A percentile compares a stretch with the other conserved stretches of the same genome.
Conservation (phyloP, 345 rosid species). For the Bretschneidera sinensis region DNA sequence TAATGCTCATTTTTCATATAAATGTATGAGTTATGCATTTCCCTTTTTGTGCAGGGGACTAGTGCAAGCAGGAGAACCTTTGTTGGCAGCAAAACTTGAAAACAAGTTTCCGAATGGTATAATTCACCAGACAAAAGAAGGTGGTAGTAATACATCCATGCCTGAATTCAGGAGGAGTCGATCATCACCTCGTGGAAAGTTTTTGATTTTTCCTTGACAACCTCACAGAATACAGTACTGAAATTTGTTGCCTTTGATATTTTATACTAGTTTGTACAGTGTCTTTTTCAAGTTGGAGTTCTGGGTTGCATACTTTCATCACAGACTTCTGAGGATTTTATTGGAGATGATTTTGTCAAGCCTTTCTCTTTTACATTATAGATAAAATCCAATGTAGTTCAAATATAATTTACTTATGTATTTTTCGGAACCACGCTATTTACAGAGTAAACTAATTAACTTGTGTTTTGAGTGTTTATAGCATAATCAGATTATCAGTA, state of each 20-base stretch:
- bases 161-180: constrained; percentile 64
- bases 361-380: no score
- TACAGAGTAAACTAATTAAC: neutral
- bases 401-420: no score
- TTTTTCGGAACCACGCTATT: no score
- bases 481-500: no score
- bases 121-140: constrained; percentile 37
- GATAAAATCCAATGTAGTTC: no score
- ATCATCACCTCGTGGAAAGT: constrained; percentile 69
- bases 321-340: neutral
- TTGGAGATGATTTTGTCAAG: neutral
- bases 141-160: constrained; percentile 32
- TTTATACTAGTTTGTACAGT: neutral
- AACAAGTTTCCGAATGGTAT: no score
- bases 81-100: constrained; percentile 31
- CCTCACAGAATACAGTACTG: neutral
- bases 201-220: constrained; percentile 40
- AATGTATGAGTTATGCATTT: neutral
- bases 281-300: neutral
- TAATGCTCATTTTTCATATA: constrained; percentile 1
- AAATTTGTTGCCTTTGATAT: neutral
- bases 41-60: constrained; percentile 37
- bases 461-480: neutral
- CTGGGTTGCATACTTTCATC: neutral
- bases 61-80: constrained; percentile 38